A percentile compares a stretch with the other conserved stretches of the same genome.
Conservation (phyloP, 495 filamentous ascomycete genomes). For the Penicillium paradoxum region DNA sequence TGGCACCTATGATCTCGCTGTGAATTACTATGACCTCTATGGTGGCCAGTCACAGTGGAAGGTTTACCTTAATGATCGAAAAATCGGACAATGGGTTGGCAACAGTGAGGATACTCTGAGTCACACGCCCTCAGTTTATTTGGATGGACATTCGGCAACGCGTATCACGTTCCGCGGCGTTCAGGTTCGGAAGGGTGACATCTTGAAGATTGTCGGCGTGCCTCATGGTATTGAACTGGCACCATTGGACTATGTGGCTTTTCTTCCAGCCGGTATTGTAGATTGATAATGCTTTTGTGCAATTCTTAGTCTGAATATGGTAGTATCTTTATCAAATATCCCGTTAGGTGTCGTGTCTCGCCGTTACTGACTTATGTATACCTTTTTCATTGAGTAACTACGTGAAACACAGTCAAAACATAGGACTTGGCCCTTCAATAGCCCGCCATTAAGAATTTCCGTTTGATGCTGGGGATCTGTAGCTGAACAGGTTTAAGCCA, state of each 20-base stretch:
- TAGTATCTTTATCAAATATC: too few species aligned
- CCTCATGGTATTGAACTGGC: conserved; percentile 58
- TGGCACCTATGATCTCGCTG: conserved; percentile 57
- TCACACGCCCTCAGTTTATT: conserved; percentile 48
- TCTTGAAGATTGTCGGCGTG: conserved; percentile 53
- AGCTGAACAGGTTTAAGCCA: too few species aligned
- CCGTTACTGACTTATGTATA: too few species aligned
- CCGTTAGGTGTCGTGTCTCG: too few species aligned
- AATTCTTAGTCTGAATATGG: too few species aligned
- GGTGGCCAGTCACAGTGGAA: conserved; percentile 51
- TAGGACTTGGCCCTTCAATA: too few species aligned
- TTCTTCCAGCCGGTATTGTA: conserved; percentile 56
- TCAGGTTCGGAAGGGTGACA: conserved; percentile 48
- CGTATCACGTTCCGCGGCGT: conserved; percentile 54
- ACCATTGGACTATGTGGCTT: conserved; percentile 61
- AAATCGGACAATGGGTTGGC: conserved; percentile 53
- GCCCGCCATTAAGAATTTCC: too few species aligned
- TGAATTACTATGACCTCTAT: conserved; percentile 62
- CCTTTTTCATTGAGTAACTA: too few species aligned
- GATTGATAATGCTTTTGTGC: conserved; percentile 38
- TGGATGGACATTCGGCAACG: conserved; percentile 62
- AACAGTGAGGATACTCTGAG: conserved; percentile 53
- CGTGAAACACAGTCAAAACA: too few species aligned
- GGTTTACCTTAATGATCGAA: conserved; percentile 47
- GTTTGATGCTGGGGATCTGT: too few species aligned